These are phyloP conservation scores for Paraglomus occultum DNA, from an alignment of 192 early-diverging fungal genomes.

Conservation along the genomic window DNA sequence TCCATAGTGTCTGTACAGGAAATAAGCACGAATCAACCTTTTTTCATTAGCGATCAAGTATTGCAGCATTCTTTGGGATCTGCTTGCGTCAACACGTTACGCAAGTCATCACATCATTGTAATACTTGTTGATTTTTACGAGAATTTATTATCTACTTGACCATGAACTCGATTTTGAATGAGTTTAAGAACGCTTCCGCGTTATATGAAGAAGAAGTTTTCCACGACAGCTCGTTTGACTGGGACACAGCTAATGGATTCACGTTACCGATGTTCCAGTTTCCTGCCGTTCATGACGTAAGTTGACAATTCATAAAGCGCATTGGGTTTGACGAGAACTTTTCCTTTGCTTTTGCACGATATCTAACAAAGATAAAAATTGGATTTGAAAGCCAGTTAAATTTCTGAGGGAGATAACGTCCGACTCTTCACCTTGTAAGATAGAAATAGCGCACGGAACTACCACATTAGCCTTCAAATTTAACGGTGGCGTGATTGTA, in stretches of 20 bases:
- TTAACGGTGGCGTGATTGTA: constrained; percentile 89
- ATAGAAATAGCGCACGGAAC: constrained; percentile 97
- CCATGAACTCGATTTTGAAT: constrained; percentile 42
- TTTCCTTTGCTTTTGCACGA: neutral
- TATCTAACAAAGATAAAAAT: neutral
- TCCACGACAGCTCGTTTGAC: constrained; percentile 29
- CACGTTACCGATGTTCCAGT: constrained; percentile 53
- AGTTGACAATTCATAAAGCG: neutral
- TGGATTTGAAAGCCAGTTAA: constrained; percentile 66
- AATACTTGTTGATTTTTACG: too few relatives aligned
- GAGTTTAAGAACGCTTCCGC: constrained; percentile 35
- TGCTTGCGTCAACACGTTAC: too few relatives aligned
- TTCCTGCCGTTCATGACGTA: constrained; percentile 57
- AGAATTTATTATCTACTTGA: neutral
- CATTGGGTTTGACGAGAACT: neutral
- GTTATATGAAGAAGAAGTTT: constrained; percentile 26
- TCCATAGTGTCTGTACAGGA: too few relatives aligned
- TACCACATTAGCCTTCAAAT: constrained; percentile 98
- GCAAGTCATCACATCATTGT: too few relatives aligned
- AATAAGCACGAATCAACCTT: too few relatives aligned
- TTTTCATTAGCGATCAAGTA: too few relatives aligned
- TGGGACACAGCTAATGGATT: constrained; percentile 55
- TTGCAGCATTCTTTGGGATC: too few relatives aligned
- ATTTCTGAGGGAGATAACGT: constrained; percentile 82
- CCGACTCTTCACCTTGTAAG: constrained; percentile 68